Percentiles rank a stretch among this genome's conserved stretches.
Evolutionary conservation across 2,329 filamentous ascomycete species (phyloP).

Genomic region (Zasmidium cellare): DNA sequence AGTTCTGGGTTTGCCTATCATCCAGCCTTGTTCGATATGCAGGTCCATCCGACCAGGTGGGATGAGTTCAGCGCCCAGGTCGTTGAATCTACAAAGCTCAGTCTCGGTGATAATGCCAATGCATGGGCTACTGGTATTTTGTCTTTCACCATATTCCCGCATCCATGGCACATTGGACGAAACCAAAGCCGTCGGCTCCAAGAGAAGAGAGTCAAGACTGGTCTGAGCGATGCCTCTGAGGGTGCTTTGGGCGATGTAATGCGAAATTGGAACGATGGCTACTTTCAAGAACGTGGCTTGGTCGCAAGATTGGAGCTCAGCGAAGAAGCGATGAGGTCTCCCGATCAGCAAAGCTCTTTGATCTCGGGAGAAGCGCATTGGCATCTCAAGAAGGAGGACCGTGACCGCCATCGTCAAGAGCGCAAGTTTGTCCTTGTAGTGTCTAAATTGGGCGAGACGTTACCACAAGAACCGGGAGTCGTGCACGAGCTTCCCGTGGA

Average conservation of each 20-base stretch:
- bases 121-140: conserved; percentile 19
- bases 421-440: conserved; percentile 27
- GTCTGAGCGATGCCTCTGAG: conserved; percentile 16
- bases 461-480: neutral
- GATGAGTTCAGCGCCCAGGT: conserved; percentile 25
- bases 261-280: conserved; percentile 26
- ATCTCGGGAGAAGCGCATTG: conserved; percentile 15
- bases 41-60: conserved; percentile 25
- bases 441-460: conserved; percentile 14
- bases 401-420: conserved; percentile 22
- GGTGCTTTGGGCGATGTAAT: conserved; percentile 22
- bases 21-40: conserved; percentile 25
- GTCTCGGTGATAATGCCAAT: conserved; percentile 21
- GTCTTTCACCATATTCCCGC: conserved; percentile 2
- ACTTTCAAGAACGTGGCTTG: conserved; percentile 25
- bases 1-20: conserved; percentile 27
- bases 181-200: conserved; percentile 20
- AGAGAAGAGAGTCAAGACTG: conserved; percentile 25
- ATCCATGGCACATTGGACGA: conserved; percentile 9
- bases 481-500: neutral
- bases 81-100: conserved; percentile 19
- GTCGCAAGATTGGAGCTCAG: conserved; percentile 23
- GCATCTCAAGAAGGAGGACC: conserved; percentile 18
- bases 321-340: conserved; percentile 19
- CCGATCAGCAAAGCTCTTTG: conserved; percentile 15